Evolutionary conservation across 1,284 basidiomycete species (phyloP).

Genomic region (Melampsora occidentalis): DNA sequence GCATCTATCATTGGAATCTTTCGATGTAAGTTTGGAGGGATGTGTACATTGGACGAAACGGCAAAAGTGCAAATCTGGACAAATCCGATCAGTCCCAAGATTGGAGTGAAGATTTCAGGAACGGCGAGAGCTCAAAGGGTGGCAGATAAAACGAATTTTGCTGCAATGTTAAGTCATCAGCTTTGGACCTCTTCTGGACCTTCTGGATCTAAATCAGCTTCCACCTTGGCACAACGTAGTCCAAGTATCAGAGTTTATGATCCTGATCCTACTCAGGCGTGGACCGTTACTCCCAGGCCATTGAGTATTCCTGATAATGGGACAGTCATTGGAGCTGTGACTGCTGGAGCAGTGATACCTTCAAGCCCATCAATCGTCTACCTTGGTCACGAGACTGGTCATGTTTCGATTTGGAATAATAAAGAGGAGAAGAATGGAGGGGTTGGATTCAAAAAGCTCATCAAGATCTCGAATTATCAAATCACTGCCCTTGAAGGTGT

Average conservation of each 20-base stretch:
- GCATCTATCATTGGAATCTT: conserved; percentile 70
- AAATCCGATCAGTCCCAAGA: conserved; percentile 50
- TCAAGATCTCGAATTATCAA: conserved; percentile 45
- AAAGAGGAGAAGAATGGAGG: neutral
- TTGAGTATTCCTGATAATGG: conserved; percentile 49
- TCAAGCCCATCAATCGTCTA: conserved; percentile 68
- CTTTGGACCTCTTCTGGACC: conserved; percentile 69
- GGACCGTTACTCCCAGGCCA: conserved; percentile 46
- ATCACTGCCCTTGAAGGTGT: conserved; percentile 50
- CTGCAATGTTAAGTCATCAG: conserved; percentile 67
- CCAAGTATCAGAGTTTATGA: conserved; percentile 78
- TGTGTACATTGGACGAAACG: conserved; percentile 76
- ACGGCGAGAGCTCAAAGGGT: conserved; percentile 63
- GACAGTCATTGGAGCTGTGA: conserved; percentile 67
- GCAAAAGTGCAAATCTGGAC: conserved; percentile 75
- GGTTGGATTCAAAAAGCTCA: conserved; percentile 30
- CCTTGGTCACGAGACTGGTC: conserved; percentile 91
- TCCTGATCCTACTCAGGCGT: conserved; percentile 53
- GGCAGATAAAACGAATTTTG: conserved; percentile 76
- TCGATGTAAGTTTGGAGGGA: conserved; percentile 60
- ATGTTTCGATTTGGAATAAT: conserved; percentile 69
- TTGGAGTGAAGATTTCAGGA: conserved; percentile 15
- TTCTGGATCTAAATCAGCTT: conserved; percentile 51
- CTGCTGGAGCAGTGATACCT: conserved; percentile 73
- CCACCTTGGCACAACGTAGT: conserved; percentile 58